These are phyloP conservation scores for Quercus tomentella DNA, from an alignment of 331 rosid species.

Conservation along the genomic window DNA sequence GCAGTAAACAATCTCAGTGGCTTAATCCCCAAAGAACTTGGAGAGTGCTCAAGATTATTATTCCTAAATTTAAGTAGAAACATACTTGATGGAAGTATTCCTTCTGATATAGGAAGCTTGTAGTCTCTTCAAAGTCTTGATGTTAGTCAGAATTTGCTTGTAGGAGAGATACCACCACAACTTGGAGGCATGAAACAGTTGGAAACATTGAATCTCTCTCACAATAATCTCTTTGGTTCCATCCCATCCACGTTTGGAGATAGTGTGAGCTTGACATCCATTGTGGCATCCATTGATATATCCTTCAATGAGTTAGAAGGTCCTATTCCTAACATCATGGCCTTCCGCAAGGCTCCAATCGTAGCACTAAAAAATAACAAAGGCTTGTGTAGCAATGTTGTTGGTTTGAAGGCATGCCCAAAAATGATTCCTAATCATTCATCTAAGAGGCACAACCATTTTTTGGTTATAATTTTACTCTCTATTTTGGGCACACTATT, in stretches of 20 bases:
- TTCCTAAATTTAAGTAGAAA: background rate
- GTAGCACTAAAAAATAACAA: too few relatives aligned
- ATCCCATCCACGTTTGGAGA: background rate
- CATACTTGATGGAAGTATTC: background rate
- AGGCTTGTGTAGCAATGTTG: too few relatives aligned
- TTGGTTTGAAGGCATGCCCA: background rate
- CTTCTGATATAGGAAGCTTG: background rate
- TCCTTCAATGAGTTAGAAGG: background rate
- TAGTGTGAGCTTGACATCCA: background rate
- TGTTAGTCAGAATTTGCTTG: background rate
- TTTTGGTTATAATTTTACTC: background rate
- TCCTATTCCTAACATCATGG: background rate
- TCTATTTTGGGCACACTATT: background rate
- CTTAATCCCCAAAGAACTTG: conserved; percentile 1
- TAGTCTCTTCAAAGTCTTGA: background rate
- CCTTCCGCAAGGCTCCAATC: background rate
- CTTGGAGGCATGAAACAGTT: background rate
- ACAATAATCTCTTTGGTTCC: background rate
- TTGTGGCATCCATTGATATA: too few relatives aligned
- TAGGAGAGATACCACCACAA: background rate
- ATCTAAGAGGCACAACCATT: background rate
- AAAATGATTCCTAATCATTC: background rate
- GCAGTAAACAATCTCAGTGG: conserved; percentile 5
- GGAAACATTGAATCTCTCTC: background rate
- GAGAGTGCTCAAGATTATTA: background rate